phyloP scores from a whole-genome alignment of 805 yeast genomes.

The Yamadazyma scolyti region DNA sequence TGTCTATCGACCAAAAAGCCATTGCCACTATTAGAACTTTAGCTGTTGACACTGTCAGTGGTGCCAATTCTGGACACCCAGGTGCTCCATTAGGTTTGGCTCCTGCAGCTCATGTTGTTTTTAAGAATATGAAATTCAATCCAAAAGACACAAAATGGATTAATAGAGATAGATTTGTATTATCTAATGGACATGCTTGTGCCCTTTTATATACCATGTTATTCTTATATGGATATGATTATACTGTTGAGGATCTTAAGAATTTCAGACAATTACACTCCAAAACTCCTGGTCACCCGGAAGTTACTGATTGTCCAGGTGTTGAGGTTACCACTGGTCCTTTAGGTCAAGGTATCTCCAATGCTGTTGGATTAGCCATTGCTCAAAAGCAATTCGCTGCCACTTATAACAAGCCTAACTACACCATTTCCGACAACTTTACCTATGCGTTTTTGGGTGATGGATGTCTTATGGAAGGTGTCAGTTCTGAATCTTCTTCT shows the following conservation, averaged over 20 bases:
- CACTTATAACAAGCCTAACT: constrained; percentile 85
- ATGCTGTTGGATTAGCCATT: constrained; percentile 94
- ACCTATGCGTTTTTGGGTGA: constrained; percentile 87
- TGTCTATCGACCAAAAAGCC: constrained; percentile 63
- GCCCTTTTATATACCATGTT: constrained; percentile 82
- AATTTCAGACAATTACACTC: constrained; percentile 85
- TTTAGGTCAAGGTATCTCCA: constrained; percentile 94
- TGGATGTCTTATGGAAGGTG: constrained; percentile 98
- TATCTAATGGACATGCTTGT: constrained; percentile 96
- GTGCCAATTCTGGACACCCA: constrained; percentile 96
- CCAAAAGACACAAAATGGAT: constrained; percentile 90
- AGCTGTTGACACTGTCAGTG: constrained; percentile 80
- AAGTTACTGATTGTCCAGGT: constrained; percentile 76
- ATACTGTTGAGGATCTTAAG: constrained; percentile 80
- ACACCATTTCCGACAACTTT: constrained; percentile 65
- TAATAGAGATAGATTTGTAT: constrained; percentile 91
- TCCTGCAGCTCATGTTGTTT: constrained; percentile 86
- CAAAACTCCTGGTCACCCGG: constrained; percentile 97
- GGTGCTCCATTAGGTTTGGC: constrained; percentile 99
- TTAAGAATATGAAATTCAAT: constrained; percentile 78
- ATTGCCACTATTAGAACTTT: constrained; percentile 85
- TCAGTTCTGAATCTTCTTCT: constrained; percentile 88
- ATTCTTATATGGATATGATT: constrained; percentile 79
- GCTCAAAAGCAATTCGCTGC: constrained; percentile 92
- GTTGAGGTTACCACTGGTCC: constrained; percentile 98